Percentiles rank a stretch among this genome's conserved stretches.
Conservation (phyloP, 352 stramenopile genomes). For the Globisporangium takayamanum region DNA sequence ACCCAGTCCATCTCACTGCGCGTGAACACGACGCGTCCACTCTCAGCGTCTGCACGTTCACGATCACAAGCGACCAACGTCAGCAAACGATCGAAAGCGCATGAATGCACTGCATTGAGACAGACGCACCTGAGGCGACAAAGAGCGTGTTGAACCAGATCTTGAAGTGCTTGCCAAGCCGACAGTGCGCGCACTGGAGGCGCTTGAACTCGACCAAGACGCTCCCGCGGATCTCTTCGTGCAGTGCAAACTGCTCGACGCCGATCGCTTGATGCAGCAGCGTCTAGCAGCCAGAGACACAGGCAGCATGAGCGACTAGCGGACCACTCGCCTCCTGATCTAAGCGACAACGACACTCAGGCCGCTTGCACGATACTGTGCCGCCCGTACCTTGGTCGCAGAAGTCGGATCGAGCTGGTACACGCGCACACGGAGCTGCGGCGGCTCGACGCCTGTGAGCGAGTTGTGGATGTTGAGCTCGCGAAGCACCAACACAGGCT, state of each 20-base stretch:
- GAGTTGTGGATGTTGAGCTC: slow-evolving; percentile 10
- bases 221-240: slow-evolving; percentile 37
- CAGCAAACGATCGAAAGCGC: too few relatives aligned
- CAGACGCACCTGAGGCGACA: slow-evolving; percentile 20
- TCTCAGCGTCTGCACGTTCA: slow-evolving; percentile 24
- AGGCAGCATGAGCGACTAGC: neutral
- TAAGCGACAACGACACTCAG: too few relatives aligned
- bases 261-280: slow-evolving; percentile 45
- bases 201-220: slow-evolving; percentile 58
- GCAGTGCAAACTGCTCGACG: slow-evolving; percentile 41
- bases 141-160: slow-evolving; percentile 71
- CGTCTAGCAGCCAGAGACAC: slow-evolving; percentile 4
- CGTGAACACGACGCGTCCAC: slow-evolving; percentile 28
- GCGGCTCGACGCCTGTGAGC: slow-evolving; percentile 11
- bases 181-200: slow-evolving; percentile 27
- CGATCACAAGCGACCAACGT: neutral
- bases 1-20: slow-evolving; percentile 64
- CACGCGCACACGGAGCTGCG: slow-evolving; percentile 38
- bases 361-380: too few relatives aligned
- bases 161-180: slow-evolving; percentile 60
- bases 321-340: neutral
- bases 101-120: neutral
- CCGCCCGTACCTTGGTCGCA: slow-evolving; percentile 18
- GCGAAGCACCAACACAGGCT: slow-evolving; percentile 5
- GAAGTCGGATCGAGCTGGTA: slow-evolving; percentile 24